Evolutionary conservation across 2,329 filamentous ascomycete genomes (phyloP).

Genomic region (Scedosporium boydii): DNA sequence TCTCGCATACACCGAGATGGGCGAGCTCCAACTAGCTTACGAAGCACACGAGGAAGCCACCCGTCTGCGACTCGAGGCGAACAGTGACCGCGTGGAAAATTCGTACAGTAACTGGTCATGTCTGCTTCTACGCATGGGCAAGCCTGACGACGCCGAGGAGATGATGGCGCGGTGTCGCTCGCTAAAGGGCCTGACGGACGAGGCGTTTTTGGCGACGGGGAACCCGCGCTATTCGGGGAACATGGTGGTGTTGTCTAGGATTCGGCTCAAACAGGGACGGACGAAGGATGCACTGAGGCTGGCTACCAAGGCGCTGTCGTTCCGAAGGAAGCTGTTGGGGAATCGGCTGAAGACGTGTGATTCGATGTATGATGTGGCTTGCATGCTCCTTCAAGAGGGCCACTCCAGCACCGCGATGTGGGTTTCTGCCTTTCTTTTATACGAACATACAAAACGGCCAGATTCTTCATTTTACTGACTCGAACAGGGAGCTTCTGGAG

Average conservation of each 20-base stretch:
- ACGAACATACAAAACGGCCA: background rate
- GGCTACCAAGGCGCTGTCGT: conserved; percentile 15
- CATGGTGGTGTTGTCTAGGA: conserved; percentile 18
- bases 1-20: conserved; percentile 22
- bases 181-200: conserved; percentile 24
- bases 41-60: conserved; percentile 19
- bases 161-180: conserved; percentile 19
- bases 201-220: conserved; percentile 23
- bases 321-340: conserved; percentile 14
- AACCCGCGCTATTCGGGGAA: conserved; percentile 17
- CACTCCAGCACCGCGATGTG: conserved; percentile 14
- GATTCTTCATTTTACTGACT: background rate
- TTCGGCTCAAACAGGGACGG: conserved; percentile 13
- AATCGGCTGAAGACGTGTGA: conserved; percentile 16
- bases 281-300: conserved; percentile 13
- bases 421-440: conserved; percentile 8
- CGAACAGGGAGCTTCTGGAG: conserved; percentile 12
- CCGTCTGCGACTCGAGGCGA: conserved; percentile 17
- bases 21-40: conserved; percentile 18
- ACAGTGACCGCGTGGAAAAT: conserved; percentile 24
- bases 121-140: conserved; percentile 21
- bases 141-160: conserved; percentile 23
- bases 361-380: conserved; percentile 15
- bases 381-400: conserved; percentile 10
- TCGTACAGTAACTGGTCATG: conserved; percentile 28